phyloP scores from a whole-genome alignment of 768 basidiomycete species.

The Melanogaster broomeanus region DNA sequence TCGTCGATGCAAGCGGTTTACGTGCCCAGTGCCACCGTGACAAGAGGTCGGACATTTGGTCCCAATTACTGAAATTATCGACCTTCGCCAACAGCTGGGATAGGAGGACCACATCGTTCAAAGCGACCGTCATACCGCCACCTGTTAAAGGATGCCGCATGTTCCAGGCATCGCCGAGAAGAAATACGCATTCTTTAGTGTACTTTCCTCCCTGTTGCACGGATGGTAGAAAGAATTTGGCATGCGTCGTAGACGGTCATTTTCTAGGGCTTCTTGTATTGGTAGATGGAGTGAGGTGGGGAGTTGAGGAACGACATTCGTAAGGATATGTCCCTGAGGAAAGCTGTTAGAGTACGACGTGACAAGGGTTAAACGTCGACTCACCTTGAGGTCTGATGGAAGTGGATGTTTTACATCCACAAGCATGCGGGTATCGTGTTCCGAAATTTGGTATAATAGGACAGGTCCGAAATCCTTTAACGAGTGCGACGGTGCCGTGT shows the following conservation, averaged over 20 bases:
- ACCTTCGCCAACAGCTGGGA: constrained; percentile 57
- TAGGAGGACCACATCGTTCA: constrained; percentile 82
- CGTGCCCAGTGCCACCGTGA: constrained; percentile 84
- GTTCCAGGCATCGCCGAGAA: constrained; percentile 96
- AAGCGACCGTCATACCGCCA: constrained; percentile 96
- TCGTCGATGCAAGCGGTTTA: constrained; percentile 79
- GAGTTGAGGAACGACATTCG: constrained; percentile 77
- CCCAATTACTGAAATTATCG: constrained; percentile 48
- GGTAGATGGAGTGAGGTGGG: constrained; percentile 70
- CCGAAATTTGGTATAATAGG: constrained; percentile 88
- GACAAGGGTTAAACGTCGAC: background rate
- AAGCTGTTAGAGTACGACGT: constrained; percentile 1
- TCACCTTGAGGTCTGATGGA: constrained; percentile 78
- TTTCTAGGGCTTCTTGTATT: constrained; percentile 69
- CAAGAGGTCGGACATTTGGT: constrained; percentile 50
- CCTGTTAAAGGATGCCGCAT: constrained; percentile 99
- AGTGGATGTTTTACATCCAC: constrained; percentile 86
- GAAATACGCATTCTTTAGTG: constrained; percentile 68
- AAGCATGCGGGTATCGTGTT: constrained; percentile 90
- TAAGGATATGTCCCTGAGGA: constrained; percentile 64
- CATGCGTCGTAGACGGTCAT: constrained; percentile 84
- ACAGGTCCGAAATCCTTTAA: constrained; percentile 85
- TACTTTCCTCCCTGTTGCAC: constrained; percentile 56
- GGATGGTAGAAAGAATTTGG: constrained; percentile 94
- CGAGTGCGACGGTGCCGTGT: constrained; percentile 83